Evolutionary conservation across 1,139 yeast species (phyloP), one percentile per base, ranked within the genome.

Genomic region (Yamadazyma oceani): DNA sequence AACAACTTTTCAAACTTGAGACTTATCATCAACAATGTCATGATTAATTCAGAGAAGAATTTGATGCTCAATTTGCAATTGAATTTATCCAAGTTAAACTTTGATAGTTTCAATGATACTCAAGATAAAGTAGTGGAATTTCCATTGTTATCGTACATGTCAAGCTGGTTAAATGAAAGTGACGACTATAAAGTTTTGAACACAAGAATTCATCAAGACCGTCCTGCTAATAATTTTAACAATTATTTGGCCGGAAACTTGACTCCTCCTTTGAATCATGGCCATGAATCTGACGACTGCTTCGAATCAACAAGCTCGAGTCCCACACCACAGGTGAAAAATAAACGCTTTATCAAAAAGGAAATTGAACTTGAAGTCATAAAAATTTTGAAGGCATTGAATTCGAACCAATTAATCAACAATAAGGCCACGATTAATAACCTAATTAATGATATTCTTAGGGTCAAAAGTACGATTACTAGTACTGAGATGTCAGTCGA

Each of bases 161-260:
- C 50, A 15, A 43, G 42, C 19, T 47, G 53, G 51, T 38, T 49
- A 22, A 41, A 39, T 36, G 53, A 47, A 31, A 46, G 45, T 31
- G 51, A 48, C 34, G 53, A 49, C 27, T 49, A 47, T 31, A 49
- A 43, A 25, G 51, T 49, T 2, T 40, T 49, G 31, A 41, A 44
- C 22, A 39, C 45, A 11, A 42, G 41, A 14, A 33, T 49, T 13
- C 37, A 37, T 15, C 49, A 46, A 31, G 46, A 49, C 6, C 41
- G 44, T 22, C 38, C 29, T 12, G 13, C 22, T 4, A 33, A 28
- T 21, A 36, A 22, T 16, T 43, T 42, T 25, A 36, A 34, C 26
- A 31, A 40, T 10, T 41, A 31, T 26, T 25, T 41, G 3, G 48
- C 39, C 26, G 49, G 50, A 3, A 42, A 33, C 27, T 41, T 49